These are phyloP conservation scores for Trametes sanguinea DNA, from an alignment of 768 basidiomycete species.

Conservation along the genomic window DNA sequence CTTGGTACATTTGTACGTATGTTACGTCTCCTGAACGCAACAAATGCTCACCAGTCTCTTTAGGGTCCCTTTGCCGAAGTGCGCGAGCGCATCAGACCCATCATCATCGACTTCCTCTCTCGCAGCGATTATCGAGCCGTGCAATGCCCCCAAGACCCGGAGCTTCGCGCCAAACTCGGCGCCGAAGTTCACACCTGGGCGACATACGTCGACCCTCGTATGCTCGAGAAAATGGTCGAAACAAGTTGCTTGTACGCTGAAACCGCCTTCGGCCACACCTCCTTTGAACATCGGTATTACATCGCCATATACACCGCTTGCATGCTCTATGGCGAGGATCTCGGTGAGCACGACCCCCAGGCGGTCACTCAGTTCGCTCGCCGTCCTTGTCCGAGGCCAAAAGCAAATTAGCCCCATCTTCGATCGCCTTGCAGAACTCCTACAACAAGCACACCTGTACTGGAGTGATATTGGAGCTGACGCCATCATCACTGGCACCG, in stretches of 20 bases:
- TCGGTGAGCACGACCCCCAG: slow-evolving; percentile 28
- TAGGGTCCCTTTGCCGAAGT: not conserved
- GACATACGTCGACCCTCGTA: not conserved
- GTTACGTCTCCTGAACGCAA: no score
- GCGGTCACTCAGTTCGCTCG: slow-evolving; percentile 40
- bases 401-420: slow-evolving; percentile 37
- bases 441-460: slow-evolving; percentile 34
- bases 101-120: slow-evolving; percentile 9
- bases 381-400: slow-evolving; percentile 32
- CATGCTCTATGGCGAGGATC: slow-evolving; percentile 42
- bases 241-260: slow-evolving; percentile 20
- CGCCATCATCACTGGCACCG: slow-evolving; percentile 34
- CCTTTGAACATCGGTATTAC: slow-evolving; percentile 30
- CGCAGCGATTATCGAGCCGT: not conserved
- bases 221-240: slow-evolving; percentile 17
- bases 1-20: no score
- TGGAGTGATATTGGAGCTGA: slow-evolving; percentile 36
- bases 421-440: slow-evolving; percentile 38
- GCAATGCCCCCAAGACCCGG: not conserved
- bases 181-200: slow-evolving; percentile 7
- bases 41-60: not conserved
- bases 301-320: slow-evolving; percentile 46
- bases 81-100: not conserved
- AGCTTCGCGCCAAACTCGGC: slow-evolving; percentile 2
- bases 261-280: slow-evolving; percentile 22